Base-by-base conservation (phyloP, 73 alveolate genomes). In the Paramecium pentaurelia region DNA sequence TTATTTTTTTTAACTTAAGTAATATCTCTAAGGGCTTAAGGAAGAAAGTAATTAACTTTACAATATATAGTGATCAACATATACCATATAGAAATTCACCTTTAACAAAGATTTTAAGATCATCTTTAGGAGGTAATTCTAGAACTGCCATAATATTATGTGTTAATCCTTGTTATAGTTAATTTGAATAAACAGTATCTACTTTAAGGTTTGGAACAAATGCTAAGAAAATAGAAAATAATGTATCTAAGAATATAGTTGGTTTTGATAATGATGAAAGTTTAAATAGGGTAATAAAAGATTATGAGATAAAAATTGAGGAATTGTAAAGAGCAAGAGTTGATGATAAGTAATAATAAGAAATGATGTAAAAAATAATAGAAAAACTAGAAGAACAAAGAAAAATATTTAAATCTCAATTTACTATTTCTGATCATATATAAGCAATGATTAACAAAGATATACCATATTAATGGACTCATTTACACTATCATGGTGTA, bases 141-240 rank as follows among this genome's bases (percentile, higher is more conserved):
- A 84, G 92, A 40, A 92, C 95, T 14, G 85, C 86, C 59, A 92
- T 92, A 6, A 92, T 92, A 7, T 38, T 98, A 14, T 96, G 99
- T 91, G 98, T 97, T 6, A 96, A 97, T 58, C 99, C 99, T 8
- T 58, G 92, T 45, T 64, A 84, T 51, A 84, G 93, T 64, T 86
- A 92, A 83, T 92, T 92, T 92, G 95, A 92, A 47, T 32, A 84
- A 16, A 92, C 93, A 10, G 37, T 75, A 6, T 59, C 90, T 8
- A 92, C 95, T 22, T 75, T 92, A 30, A 92, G 95, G 36, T 92
- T 92, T 92, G 99, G 99, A 10, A 95, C 93, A 45, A 97, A 98
- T 75, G 99, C 99, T 0, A 97, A 96, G 95, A 96, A 96, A 94
- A 98, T 98, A 51, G 95, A 98, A 92, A 98, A 98, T 88, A 97